Percentiles rank a stretch among this genome's conserved stretches.
Conservation (phyloP, 2,329 filamentous ascomycete species). For the Clonostachys solani region DNA sequence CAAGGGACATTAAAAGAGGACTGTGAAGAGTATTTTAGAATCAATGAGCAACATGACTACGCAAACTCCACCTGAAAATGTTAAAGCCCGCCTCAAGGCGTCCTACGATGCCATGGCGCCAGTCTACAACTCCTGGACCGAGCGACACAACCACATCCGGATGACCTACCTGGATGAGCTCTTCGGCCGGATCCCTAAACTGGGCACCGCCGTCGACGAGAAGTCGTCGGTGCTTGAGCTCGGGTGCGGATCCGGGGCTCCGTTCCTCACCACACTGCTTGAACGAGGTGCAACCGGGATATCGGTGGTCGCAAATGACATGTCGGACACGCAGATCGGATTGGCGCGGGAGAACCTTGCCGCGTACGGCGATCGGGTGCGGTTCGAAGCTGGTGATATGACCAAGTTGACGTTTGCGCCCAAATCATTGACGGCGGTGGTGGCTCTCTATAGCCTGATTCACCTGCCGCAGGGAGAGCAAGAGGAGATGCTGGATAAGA, state of each 20-base stretch:
- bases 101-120: conserved; percentile 33
- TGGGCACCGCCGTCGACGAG: not conserved
- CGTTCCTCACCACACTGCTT: conserved; percentile 26
- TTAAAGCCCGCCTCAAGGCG: conserved; percentile 30
- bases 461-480: conserved; percentile 50
- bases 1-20: not conserved
- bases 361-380: not conserved
- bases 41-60: not conserved
- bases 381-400: conserved; percentile 27
- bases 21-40: conserved; percentile 6
- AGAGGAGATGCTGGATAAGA: conserved; percentile 32
- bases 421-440: conserved; percentile 38
- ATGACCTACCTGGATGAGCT: conserved; percentile 25
- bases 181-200: conserved; percentile 16
- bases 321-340: conserved; percentile 30
- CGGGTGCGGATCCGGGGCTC: conserved; percentile 33
- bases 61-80: conserved; percentile 11
- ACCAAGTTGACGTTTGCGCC: conserved; percentile 20
- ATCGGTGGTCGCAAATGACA: conserved; percentile 28
- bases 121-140: conserved; percentile 33
- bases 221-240: conserved; percentile 28
- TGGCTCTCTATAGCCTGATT: conserved; percentile 50
- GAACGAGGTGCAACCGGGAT: conserved; percentile 7
- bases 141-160: conserved; percentile 19
- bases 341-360: conserved; percentile 19